These are phyloP conservation scores for Talaromyces verruculosus DNA, from an alignment of 2,329 filamentous ascomycete genomes.

Conservation along the genomic window DNA sequence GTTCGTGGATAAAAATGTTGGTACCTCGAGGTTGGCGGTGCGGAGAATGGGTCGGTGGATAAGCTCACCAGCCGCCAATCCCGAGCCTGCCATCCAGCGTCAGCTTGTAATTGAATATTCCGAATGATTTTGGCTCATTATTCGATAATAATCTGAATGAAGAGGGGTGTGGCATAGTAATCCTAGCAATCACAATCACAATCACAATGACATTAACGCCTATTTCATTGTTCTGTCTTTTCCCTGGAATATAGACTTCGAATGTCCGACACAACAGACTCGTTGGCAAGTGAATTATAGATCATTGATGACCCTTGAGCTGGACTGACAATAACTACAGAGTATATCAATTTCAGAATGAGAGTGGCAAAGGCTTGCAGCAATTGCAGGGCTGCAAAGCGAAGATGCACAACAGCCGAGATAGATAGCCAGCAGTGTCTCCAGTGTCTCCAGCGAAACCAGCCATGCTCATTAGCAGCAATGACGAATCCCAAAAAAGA, in stretches of 20 bases:
- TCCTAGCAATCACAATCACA: background rate
- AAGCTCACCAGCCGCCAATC: constrained; percentile 8
- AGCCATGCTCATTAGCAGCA: constrained; percentile 7
- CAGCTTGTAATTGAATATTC: background rate
- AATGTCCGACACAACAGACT: background rate
- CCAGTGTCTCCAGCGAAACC: constrained; percentile 7
- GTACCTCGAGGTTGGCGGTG: background rate
- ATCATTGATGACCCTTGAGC: background rate
- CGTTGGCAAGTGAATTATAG: background rate
- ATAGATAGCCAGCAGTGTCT: constrained; percentile 3
- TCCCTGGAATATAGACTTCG: background rate
- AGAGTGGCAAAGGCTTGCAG: constrained; percentile 14
- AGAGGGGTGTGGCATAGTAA: background rate
- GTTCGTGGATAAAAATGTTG: background rate
- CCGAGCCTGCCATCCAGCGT: background rate
- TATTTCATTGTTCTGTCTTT: background rate
- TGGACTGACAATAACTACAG: background rate
- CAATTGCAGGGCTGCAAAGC: constrained; percentile 11
- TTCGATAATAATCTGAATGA: background rate
- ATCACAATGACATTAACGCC: background rate
- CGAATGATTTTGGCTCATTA: background rate
- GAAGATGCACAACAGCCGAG: constrained; percentile 10
- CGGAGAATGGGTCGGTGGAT: background rate
- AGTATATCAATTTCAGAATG: background rate
- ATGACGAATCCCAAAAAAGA: background rate